phyloP scores from a whole-genome alignment of 1,284 basidiomycete species.

The Abortiporus biennis region DNA sequence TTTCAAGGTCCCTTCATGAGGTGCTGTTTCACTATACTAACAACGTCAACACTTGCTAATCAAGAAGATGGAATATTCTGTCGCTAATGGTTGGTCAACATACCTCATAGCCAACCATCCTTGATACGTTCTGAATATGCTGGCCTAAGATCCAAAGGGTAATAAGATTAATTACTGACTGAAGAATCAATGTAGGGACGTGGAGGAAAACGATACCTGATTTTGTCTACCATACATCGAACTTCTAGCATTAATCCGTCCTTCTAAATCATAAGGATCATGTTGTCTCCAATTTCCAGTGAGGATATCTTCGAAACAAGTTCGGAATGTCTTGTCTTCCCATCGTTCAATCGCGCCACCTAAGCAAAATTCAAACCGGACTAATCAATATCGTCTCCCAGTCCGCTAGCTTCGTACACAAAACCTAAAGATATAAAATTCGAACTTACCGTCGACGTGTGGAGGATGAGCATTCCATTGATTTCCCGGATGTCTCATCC shows the following conservation, averaged over 20 bases:
- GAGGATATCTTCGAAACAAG: slow-evolving; percentile 63
- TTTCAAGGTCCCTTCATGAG: slow-evolving; percentile 71
- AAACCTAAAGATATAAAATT: slow-evolving; percentile 4
- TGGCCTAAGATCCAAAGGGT: too few species aligned
- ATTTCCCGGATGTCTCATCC: slow-evolving; percentile 73
- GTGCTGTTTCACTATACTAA: slow-evolving; percentile 52
- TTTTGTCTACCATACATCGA: slow-evolving; percentile 57
- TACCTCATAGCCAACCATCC: slow-evolving; percentile 69
- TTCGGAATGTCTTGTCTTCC: slow-evolving; percentile 72
- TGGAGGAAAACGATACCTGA: slow-evolving; percentile 31
- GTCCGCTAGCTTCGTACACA: neutral
- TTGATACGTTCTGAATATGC: slow-evolving; percentile 79
- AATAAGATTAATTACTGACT: slow-evolving; percentile 8
- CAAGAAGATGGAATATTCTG: neutral
- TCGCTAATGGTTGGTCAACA: slow-evolving; percentile 2
- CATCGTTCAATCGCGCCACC: slow-evolving; percentile 80
- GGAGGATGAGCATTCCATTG: slow-evolving; percentile 66
- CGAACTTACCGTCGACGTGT: slow-evolving; percentile 63
- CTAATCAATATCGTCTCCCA: neutral
- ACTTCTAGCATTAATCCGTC: slow-evolving; percentile 53
- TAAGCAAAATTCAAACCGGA: slow-evolving; percentile 21
- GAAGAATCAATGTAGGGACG: neutral
- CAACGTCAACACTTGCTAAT: neutral
- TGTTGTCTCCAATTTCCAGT: slow-evolving; percentile 63
- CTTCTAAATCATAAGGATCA: slow-evolving; percentile 63